These are phyloP conservation scores for Podila horticola DNA, from an alignment of 192 early-diverging fungal species.

Conservation along the genomic window DNA sequence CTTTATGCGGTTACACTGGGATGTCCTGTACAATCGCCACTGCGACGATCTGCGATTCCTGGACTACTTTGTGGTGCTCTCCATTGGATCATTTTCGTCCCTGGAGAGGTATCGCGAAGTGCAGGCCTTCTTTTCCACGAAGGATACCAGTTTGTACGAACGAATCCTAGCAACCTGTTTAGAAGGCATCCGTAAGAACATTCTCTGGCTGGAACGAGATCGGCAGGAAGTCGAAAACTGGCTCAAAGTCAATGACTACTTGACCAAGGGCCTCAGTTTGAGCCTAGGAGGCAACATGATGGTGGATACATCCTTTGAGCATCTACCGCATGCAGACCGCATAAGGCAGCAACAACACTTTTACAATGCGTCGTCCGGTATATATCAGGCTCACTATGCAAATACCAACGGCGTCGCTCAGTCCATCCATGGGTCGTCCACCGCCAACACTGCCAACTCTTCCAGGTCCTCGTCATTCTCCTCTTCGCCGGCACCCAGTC, in stretches of 20 bases:
- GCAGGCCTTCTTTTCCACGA: conserved; percentile 64
- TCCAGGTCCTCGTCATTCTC: conserved; percentile 1
- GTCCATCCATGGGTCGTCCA: neutral
- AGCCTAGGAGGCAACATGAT: too few relatives aligned
- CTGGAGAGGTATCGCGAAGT: conserved; percentile 60
- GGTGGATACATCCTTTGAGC: too few relatives aligned
- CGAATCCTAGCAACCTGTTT: conserved; percentile 66
- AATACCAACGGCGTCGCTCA: neutral
- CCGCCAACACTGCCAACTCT: neutral
- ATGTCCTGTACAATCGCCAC: conserved; percentile 62
- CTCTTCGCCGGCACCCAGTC: neutral
- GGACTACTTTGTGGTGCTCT: conserved; percentile 62
- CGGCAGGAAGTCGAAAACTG: conserved; percentile 45
- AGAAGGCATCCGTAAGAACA: conserved; percentile 68
- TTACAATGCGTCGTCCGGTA: neutral
- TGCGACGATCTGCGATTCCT: conserved; percentile 68
- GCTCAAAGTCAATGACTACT: conserved; percentile 27
- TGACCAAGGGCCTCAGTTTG: conserved; percentile 1
- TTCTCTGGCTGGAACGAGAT: conserved; percentile 46
- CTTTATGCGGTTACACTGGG: conserved; percentile 72
- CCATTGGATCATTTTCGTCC: conserved; percentile 61
- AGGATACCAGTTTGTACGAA: conserved; percentile 63
- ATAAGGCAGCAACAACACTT: neutral
- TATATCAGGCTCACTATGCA: neutral
- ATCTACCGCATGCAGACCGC: neutral